Evolutionary conservation across 2,329 filamentous ascomycete genomes (phyloP).

Genomic region (Neodidymelliopsis sp.): DNA sequence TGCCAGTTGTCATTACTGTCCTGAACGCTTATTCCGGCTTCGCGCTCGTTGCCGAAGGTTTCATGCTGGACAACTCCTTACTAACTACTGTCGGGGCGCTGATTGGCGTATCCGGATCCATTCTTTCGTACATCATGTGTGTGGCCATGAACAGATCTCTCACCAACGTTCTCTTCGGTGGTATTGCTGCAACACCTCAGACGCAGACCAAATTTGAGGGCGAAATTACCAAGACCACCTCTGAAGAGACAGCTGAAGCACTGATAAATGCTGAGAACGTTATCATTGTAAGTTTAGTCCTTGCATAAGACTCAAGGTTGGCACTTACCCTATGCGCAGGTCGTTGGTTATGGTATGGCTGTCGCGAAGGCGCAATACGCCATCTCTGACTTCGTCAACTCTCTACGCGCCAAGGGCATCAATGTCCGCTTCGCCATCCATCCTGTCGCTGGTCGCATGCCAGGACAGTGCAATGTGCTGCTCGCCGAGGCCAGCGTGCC

Average conservation of each 20-base stretch:
- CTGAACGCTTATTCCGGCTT: conserved; percentile 92
- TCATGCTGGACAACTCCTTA: conserved; percentile 89
- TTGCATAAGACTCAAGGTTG: fast-evolving
- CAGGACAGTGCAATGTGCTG: conserved; percentile 90
- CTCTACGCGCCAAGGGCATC: conserved; percentile 76
- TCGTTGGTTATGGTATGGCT: conserved; percentile 93
- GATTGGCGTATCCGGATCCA: conserved; percentile 88
- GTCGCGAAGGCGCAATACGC: conserved; percentile 94
- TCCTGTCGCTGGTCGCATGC: conserved; percentile 90
- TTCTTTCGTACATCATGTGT: conserved; percentile 73
- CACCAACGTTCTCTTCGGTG: conserved; percentile 89
- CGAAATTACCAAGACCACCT: conserved; percentile 75
- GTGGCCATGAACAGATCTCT: conserved; percentile 91
- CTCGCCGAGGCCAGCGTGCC: conserved; percentile 87
- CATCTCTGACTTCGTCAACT: conserved; percentile 79
- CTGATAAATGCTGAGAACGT: conserved; percentile 80
- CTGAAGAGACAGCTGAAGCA: conserved; percentile 82
- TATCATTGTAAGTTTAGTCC: conserved; percentile 67
- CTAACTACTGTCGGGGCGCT: conserved; percentile 85
- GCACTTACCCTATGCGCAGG: conserved; percentile 27
- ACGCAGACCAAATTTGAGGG: conserved; percentile 80
- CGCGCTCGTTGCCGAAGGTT: conserved; percentile 85
- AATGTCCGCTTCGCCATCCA: conserved; percentile 91
- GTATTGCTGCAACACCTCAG: conserved; percentile 67
- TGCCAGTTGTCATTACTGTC: conserved; percentile 91